Conservation (phyloP, 2,329 filamentous ascomycete genomes). For the Pleoardoris graminearum region DNA sequence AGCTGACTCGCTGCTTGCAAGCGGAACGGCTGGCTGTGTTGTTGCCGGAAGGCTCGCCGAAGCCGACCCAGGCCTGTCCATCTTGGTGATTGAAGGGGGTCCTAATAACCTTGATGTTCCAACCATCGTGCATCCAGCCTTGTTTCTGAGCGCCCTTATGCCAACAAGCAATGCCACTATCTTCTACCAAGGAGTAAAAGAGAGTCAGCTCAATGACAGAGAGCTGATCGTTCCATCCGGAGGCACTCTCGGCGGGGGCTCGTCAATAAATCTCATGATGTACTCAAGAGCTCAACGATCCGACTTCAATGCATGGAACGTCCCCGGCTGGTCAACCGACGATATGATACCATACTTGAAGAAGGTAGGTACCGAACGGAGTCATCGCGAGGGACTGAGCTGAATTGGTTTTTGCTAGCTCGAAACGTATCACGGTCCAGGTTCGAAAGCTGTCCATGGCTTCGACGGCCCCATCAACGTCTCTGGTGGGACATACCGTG, state of each 20-base stretch:
- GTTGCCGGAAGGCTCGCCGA: conserved; percentile 56
- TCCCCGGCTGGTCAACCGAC: conserved; percentile 55
- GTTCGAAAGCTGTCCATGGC: conserved; percentile 55
- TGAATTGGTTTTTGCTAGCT: background rate
- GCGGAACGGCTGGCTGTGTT: conserved; percentile 53
- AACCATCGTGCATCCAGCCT: conserved; percentile 55
- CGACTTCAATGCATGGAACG: conserved; percentile 59
- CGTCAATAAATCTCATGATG: conserved; percentile 48
- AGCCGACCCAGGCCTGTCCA: conserved; percentile 54
- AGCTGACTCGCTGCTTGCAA: conserved; percentile 42
- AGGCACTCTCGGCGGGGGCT: conserved; percentile 64
- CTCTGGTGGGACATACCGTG: conserved; percentile 54
- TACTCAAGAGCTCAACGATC: conserved; percentile 52
- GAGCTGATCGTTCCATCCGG: conserved; percentile 50
- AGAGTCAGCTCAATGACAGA: conserved; percentile 52
- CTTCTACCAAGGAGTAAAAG: conserved; percentile 57
- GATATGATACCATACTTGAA: conserved; percentile 59
- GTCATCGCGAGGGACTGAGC: background rate
- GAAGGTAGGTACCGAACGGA: conserved; percentile 45
- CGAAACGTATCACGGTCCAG: conserved; percentile 23
- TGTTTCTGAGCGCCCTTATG: conserved; percentile 54
- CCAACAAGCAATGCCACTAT: conserved; percentile 55
- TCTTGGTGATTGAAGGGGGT: conserved; percentile 60
- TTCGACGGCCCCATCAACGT: conserved; percentile 60
- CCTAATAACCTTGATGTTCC: conserved; percentile 55